Evolutionary conservation across 257 asterid species (phyloP).

Genomic region (Solanum sparsipilum): DNA sequence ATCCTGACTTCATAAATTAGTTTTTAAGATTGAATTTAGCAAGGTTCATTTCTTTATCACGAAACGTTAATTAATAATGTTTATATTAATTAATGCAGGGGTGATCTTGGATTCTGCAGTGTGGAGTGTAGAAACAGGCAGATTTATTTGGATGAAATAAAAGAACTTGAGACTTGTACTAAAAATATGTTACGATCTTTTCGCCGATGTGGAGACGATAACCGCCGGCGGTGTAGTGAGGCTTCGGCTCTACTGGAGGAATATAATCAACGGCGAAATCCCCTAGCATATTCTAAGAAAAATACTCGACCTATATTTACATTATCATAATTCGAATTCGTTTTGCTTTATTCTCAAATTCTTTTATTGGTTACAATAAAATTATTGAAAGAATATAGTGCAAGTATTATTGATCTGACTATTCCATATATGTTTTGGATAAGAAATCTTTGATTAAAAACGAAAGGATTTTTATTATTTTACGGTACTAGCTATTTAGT

Average conservation of each 20-base stretch:
- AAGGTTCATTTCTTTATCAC: too few species aligned
- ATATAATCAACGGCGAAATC: slow-evolving; percentile 17
- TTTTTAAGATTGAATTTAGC: background rate
- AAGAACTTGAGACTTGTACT: slow-evolving; percentile 34
- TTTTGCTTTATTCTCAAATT: background rate
- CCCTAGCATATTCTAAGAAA: slow-evolving; percentile 7
- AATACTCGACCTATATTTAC: slow-evolving; percentile 15
- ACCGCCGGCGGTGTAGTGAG: slow-evolving; percentile 29
- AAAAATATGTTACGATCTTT: slow-evolving; percentile 21
- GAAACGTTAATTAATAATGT: background rate
- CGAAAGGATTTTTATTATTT: background rate
- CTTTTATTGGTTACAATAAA: background rate
- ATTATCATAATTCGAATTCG: background rate
- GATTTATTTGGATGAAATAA: slow-evolving; percentile 50
- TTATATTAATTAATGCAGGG: slow-evolving; percentile 25
- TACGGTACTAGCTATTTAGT: background rate
- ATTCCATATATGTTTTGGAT: too few species aligned
- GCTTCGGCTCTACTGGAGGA: slow-evolving; percentile 21
- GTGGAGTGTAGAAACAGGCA: slow-evolving; percentile 51
- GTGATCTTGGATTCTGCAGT: slow-evolving; percentile 61
- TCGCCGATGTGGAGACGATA: slow-evolving; percentile 20
- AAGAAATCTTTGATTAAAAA: background rate
- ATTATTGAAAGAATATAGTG: background rate
- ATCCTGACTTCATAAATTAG: background rate
- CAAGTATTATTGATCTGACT: background rate